Base-by-base conservation (phyloP, 371 early-diverging fungal genomes). In the Funneliformis caledonium region DNA sequence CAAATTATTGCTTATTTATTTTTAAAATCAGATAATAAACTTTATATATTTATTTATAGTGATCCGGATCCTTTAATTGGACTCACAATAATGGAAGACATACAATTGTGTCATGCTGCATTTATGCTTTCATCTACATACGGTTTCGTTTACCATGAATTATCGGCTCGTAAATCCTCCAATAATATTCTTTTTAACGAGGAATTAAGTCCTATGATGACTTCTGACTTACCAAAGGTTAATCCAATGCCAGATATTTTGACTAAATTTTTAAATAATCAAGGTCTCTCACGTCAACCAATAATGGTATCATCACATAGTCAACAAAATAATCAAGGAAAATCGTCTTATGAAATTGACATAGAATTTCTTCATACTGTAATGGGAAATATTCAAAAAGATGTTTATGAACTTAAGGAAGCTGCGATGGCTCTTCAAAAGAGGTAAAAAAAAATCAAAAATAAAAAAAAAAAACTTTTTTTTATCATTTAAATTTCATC, bases 21-120 rank as follows among this genome's bases (percentile, higher is more conserved):
- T 62, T 43, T n/a, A n/a, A 37, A 37, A 2, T 37, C 37, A 3
- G 3, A 16, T 2, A 12, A 31, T 16, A 50, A 26, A 31, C 43
- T 75, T 31, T 31, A 26, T 26, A 33, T 42, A 16, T 26, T 43
- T n/a, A 7, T 42, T 4, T 75, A 48, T 65, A 64, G 48, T 50
- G 60, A 68, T 45, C 52, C 72, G n/a, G 80, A 79, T 72, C 80
- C 80, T 72, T 33, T 79, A 26, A 60, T 79, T 45, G 80, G 80
- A 8, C 31, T 79, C 5, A 31, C 31, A 9, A 16, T 79, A 52
- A 70, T 79, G 22, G 33, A 69, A 37, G 52, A 72, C 22, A 22
- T 45, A 37, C 72, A 52, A 59, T 19, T 79, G 10, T 45, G 68
- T 11, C 70, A 70, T 70, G 16, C 60, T 1, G 43, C 70, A 1